A percentile compares a stretch with the other conserved stretches of the same genome.
Conservation (phyloP, 148 eudicot species). For the Chenopodium suecicum region DNA sequence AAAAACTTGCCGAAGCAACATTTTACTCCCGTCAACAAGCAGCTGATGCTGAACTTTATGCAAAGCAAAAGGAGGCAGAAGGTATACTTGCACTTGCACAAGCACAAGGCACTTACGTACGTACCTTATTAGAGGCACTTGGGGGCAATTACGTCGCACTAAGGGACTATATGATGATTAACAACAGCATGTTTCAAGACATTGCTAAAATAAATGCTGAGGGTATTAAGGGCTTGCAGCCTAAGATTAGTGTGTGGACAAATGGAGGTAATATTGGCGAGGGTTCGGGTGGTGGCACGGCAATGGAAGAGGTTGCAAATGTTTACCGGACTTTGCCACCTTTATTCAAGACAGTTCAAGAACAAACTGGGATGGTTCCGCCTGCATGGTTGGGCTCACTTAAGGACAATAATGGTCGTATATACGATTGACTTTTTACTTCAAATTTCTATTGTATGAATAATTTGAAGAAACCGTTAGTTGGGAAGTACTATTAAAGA, state of each 20-base stretch:
- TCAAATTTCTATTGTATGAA: not conserved
- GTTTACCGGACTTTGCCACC: constrained; percentile 59
- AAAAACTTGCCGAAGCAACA: constrained; percentile 41
- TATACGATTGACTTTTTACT: not conserved
- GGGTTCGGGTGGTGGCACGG: constrained; percentile 24
- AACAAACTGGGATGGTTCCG: constrained; percentile 61
- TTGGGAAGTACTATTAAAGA: too few species aligned
- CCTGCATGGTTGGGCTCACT: constrained; percentile 57
- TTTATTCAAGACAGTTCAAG: constrained; percentile 50
- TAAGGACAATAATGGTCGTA: not conserved
- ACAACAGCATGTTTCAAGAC: constrained; percentile 49
- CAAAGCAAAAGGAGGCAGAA: constrained; percentile 55
- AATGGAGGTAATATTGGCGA: constrained; percentile 27
- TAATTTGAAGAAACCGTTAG: too few species aligned
- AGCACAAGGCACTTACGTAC: constrained; percentile 46
- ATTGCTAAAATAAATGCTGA: constrained; percentile 54
- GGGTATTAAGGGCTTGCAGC: constrained; percentile 48
- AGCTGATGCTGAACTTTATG: constrained; percentile 53
- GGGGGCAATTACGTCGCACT: constrained; percentile 45
- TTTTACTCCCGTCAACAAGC: constrained; percentile 47
- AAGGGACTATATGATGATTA: constrained; percentile 64
- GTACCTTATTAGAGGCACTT: constrained; percentile 43
- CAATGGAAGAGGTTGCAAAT: constrained; percentile 43
- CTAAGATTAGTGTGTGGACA: constrained; percentile 64
- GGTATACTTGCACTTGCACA: constrained; percentile 43